Base-by-base conservation (phyloP, 192 early-diverging fungal genomes). In the Coemansia sp. region DNA sequence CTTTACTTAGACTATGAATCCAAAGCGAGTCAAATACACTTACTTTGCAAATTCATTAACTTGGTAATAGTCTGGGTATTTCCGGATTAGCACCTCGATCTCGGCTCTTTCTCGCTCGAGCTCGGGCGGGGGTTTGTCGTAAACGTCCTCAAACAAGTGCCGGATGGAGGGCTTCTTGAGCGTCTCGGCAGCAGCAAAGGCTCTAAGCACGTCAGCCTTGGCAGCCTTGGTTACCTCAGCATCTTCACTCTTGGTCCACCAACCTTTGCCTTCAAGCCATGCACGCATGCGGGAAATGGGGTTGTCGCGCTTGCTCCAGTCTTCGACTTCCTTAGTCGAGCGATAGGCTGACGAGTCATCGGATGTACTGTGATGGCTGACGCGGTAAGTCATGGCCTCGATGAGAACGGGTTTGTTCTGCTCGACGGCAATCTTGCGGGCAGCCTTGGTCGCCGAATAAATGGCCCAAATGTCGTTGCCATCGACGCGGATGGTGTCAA, bases 391-490 rank as follows among this genome's bases (percentile, higher is more conserved):
- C 91, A 99, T 91, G 19, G 97, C 93, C 81, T 99, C 97, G 45
- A 99, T 93, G 40, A 99, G 85, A 1, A 98, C 93, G 1, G 97
- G 97, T 65, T 88, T 88, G 74, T 91, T 85, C 66, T 94, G 85
- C 36, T 89, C 87, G 37, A 97, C 87, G 1, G 92, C 93, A 19
- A 94, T 87, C 59, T 90, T 78, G 61, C 95, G 86, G 3, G 97
- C 96, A 31, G 89, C 90, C 67, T 88, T 88, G 6, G 92, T 92
- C 4, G 91, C 95, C 64, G 94, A 94, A 74, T 97, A 98, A n/a
- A 97, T 93, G 5, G 96, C 96, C 94, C 96, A 91, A 24, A 95
- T 89, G 74, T 99, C 97, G 86, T 99, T 99, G 63, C 97, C 97
- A 68, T 99, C 97, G 16, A 98, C 94, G 27, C 97, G 91, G 67